phyloP scores from a whole-genome alignment of 257 asterid genomes.

The Solanum ossicruentum region DNA sequence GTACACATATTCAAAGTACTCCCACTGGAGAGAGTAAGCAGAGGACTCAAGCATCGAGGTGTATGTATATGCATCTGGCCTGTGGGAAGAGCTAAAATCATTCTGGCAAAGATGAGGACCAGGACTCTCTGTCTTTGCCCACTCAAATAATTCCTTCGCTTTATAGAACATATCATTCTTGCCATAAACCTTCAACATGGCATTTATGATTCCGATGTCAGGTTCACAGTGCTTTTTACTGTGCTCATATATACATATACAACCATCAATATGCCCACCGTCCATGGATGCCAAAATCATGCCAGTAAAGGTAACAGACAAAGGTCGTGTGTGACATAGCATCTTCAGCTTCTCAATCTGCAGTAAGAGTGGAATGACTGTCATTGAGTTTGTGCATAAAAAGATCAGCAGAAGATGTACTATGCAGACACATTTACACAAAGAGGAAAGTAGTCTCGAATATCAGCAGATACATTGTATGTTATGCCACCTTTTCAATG shows the following conservation, averaged over 20 bases:
- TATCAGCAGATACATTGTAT: not conserved
- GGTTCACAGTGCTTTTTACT: constrained; percentile 36
- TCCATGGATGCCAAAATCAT: constrained; percentile 75
- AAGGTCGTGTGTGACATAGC: constrained; percentile 39
- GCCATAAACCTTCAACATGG: constrained; percentile 70
- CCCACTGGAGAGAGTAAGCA: constrained; percentile 81
- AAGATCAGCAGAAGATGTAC: not conserved
- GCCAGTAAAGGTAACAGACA: constrained; percentile 74
- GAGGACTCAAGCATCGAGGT: constrained; percentile 79
- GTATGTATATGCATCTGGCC: constrained; percentile 56
- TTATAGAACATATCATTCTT: constrained; percentile 66
- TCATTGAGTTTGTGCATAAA: not conserved
- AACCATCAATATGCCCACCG: constrained; percentile 62
- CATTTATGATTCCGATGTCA: constrained; percentile 68
- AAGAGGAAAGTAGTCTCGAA: not conserved
- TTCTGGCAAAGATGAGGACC: constrained; percentile 9
- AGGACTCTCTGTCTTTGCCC: constrained; percentile 18
- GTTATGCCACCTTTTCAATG: not conserved
- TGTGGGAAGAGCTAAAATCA: constrained; percentile 11
- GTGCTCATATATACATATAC: constrained; percentile 58
- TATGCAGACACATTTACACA: not conserved
- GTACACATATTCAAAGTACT: constrained; percentile 72
- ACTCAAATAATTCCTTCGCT: constrained; percentile 81
- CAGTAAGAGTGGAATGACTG: not conserved
- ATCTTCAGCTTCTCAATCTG: constrained; percentile 61